Conservation (phyloP, 768 basidiomycete genomes). For the Calocybe cyanea region DNA sequence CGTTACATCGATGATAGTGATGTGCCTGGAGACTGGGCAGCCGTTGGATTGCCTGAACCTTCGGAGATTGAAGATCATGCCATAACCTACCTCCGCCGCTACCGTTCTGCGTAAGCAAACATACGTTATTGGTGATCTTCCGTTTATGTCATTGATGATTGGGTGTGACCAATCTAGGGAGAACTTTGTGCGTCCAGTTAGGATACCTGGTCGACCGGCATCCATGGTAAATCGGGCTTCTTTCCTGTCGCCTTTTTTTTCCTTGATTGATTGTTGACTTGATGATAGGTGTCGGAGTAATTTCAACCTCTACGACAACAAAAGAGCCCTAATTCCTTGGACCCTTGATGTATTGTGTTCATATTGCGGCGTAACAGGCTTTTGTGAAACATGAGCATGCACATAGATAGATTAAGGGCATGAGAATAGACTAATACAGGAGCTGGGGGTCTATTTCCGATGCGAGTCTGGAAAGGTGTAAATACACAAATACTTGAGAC, state of each 20-base stretch:
- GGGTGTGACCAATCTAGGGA: conserved; percentile 32
- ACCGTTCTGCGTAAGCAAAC: conserved; percentile 76
- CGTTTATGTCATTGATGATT: conserved; percentile 12
- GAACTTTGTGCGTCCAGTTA: conserved; percentile 65
- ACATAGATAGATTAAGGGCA: conserved; percentile 5
- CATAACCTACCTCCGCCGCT: conserved; percentile 85
- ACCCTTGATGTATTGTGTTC: conserved; percentile 3
- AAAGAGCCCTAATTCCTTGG: conserved; percentile 6
- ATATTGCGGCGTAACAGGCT: conserved; percentile 1
- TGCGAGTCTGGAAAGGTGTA: conserved; percentile 14
- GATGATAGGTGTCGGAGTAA: conserved; percentile 20
- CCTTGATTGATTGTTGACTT: conserved; percentile 7
- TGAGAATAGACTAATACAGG: conserved; percentile 10
- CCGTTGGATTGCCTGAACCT: conserved; percentile 69
- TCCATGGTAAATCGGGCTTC: conserved; percentile 27
- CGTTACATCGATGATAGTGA: conserved; percentile 82
- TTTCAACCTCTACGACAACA: conserved; percentile 19
- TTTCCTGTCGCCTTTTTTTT: no score
- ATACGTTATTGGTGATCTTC: conserved; percentile 8
- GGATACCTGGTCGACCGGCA: conserved; percentile 51
- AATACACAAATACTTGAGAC: conserved; percentile 14
- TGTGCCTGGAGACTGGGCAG: conserved; percentile 76
- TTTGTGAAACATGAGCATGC: conserved; percentile 1
- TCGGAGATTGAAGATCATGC: conserved; percentile 84
- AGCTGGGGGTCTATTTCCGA: conserved; percentile 7